Evolutionary conservation across 2,329 filamentous ascomycete species (phyloP).

Genomic region (Chalara sp.): DNA sequence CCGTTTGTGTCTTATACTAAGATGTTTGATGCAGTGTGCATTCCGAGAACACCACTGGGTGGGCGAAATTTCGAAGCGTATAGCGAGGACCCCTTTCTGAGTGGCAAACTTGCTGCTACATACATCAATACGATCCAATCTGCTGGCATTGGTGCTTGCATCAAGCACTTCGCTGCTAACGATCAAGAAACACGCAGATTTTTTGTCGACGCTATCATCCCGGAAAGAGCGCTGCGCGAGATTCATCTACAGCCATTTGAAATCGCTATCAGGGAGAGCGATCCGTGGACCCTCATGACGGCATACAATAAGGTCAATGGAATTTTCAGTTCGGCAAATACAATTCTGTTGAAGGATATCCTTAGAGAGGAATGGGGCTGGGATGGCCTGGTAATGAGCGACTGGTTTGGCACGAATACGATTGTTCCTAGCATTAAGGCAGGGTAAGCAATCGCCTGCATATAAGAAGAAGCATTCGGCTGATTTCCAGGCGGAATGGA

Average conservation of each 20-base stretch:
- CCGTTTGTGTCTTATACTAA: background rate
- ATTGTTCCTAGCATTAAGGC: slow-evolving; percentile 15
- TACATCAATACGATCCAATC: background rate
- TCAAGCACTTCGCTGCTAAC: background rate
- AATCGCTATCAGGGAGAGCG: background rate
- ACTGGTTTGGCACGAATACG: slow-evolving; percentile 5
- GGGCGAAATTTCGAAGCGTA: background rate
- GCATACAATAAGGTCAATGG: background rate
- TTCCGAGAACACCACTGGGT: background rate
- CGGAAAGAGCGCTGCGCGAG: background rate
- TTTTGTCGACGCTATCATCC: background rate
- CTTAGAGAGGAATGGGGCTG: background rate
- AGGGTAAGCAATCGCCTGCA: slow-evolving; percentile 5
- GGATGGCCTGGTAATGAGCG: background rate
- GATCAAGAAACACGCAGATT: background rate
- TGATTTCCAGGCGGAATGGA: slow-evolving; percentile 9
- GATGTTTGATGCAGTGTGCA: background rate
- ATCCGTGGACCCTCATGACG: background rate
- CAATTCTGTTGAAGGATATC: background rate
- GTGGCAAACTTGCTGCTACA: background rate
- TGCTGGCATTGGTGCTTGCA: background rate
- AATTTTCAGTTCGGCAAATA: background rate
- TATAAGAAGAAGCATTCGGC: too few species aligned
- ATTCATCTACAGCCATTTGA: background rate
- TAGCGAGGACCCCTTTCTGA: background rate